phyloP scores from a whole-genome alignment of 2,329 filamentous ascomycete species.

The Periconia digitata region DNA sequence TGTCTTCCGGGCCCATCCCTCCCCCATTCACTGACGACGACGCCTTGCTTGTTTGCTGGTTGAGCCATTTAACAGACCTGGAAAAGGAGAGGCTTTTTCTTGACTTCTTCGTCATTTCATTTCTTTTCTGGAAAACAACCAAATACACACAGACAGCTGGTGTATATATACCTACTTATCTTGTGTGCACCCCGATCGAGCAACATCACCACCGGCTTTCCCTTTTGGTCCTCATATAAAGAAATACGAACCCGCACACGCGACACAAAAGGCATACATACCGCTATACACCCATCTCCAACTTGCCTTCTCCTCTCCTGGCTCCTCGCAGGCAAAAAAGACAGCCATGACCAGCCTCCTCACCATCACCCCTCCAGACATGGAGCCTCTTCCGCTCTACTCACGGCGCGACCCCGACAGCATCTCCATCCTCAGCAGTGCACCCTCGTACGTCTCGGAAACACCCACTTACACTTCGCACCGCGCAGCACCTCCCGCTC shows the following conservation, averaged over 20 bases:
- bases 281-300: too few relatives aligned
- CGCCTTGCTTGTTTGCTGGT: too few relatives aligned
- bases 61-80: too few relatives aligned
- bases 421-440: slow-evolving; percentile 65
- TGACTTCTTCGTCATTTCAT: too few relatives aligned
- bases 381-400: slow-evolving; percentile 36
- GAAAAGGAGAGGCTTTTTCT: too few relatives aligned
- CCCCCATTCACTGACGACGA: too few relatives aligned
- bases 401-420: slow-evolving; percentile 61
- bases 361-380: slow-evolving; percentile 22
- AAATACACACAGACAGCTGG: too few relatives aligned
- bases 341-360: slow-evolving; percentile 29
- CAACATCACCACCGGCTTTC: too few relatives aligned
- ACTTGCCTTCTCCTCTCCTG: not conserved
- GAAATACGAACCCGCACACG: not conserved
- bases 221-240: not conserved
- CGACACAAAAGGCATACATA: not conserved
- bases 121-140: too few relatives aligned
- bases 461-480: slow-evolving; percentile 66
- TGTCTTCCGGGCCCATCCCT: too few relatives aligned
- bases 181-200: too few relatives aligned
- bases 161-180: too few relatives aligned
- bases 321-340: not conserved
- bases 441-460: slow-evolving; percentile 69
- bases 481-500: slow-evolving; percentile 23